Evolutionary conservation across 306 rosid genomes (phyloP).

Genomic region (Cicer bijugum): DNA sequence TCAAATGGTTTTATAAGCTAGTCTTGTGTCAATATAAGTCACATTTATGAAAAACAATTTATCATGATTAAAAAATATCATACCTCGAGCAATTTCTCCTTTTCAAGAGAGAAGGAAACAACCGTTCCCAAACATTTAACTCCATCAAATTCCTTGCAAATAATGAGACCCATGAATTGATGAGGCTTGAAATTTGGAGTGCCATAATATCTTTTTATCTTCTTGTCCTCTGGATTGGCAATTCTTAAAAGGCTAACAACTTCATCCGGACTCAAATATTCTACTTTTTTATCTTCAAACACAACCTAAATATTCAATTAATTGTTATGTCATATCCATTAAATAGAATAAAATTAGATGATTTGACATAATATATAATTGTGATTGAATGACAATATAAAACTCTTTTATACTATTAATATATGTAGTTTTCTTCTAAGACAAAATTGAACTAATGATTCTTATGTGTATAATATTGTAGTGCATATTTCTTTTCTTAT

Average conservation of each 20-base stretch:
- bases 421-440: too few relatives aligned
- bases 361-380: too few relatives aligned
- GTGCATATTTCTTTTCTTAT: not conserved
- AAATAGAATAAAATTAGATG: too few relatives aligned
- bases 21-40: too few relatives aligned
- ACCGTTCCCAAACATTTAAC: not conserved
- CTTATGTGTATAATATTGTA: not conserved
- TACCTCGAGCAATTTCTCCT: not conserved
- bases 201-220: not conserved
- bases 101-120: not conserved
- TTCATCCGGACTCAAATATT: not conserved
- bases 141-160: not conserved
- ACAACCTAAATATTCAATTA: not conserved
- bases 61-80: not conserved
- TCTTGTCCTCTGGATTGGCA: not conserved
- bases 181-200: not conserved
- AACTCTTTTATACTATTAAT: too few relatives aligned
- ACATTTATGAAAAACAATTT: too few relatives aligned
- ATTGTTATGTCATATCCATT: too few relatives aligned
- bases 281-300: not conserved
- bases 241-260: not conserved
- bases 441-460: not conserved
- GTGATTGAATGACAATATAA: too few relatives aligned
- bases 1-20: not conserved
- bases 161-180: not conserved